Base-by-base conservation (phyloP, 2,329 filamentous ascomycete species). In the Drechslerella coelobrocha region DNA sequence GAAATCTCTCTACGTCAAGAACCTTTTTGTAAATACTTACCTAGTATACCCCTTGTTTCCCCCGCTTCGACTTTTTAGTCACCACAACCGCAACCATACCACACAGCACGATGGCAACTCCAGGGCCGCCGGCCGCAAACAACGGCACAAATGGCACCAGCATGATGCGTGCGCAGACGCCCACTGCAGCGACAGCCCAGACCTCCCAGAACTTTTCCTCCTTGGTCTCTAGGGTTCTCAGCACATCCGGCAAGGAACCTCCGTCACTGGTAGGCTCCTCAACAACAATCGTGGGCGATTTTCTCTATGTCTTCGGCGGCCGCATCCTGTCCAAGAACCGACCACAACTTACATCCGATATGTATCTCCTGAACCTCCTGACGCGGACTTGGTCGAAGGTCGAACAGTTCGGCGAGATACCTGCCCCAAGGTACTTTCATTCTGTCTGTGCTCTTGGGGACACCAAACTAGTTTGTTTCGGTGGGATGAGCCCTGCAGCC, bases 391-490 rank as follows among this genome's bases (percentile, higher is more conserved):
- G 94, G 94, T 91, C 88, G 10, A 97, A 92, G 78, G 79, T 97
- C 23, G 90, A 96, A 57, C 88, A 90, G 0, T 84, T 83, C 26
- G 94, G 94, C 47, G 92, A 97, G 76, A 82, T 95, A 37, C 94
- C 94, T 0, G 89, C 92, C 1, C 91, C 94, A 7, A 86, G 94
- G 72, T 99, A 99, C 78, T 99, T 99, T 74, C 94, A 99, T 81
- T 97, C 92, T 73, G 90, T 97, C 78, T 99, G 94, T 78, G 85
- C 91, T 0, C 81, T 99, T 1, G 94, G 94, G 21, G 94, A 97
- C 78, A 93, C 91, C 1, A 99, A 97, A 79, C 84, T 99, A 78
- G 93, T 99, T 2, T 97, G 93, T 79, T 99, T 97, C 79, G 94
- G 94, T 65, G 94, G 94, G 75, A 99, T 99, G 94, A 97, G 93